Percentiles rank a stretch among this genome's conserved stretches.
These are phyloP conservation scores for Verbascum thapsus DNA, from an alignment of 257 asterid genomes.

Conservation along the genomic window DNA sequence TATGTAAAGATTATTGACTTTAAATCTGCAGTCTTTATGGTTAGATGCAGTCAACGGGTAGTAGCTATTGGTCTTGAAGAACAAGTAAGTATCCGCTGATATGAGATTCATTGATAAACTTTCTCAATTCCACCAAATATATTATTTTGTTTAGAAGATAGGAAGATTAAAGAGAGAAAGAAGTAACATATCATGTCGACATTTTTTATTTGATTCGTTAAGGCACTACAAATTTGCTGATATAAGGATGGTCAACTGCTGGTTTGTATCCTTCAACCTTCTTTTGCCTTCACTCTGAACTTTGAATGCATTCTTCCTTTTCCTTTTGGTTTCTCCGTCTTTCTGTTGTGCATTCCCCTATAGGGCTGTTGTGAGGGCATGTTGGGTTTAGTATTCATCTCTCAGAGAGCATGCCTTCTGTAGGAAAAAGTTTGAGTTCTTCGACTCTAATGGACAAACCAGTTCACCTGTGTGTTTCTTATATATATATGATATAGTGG, in stretches of 20 bases:
- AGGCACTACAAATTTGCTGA: slow-evolving; percentile 13
- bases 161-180: slow-evolving; percentile 5
- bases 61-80: slow-evolving; percentile 80
- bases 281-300: not conserved
- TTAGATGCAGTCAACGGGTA: slow-evolving; percentile 66
- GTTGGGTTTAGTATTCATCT: slow-evolving; percentile 26
- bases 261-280: slow-evolving; percentile 3
- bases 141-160: not conserved
- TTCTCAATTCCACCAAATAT: slow-evolving; percentile 2
- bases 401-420: slow-evolving; percentile 10
- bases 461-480: not conserved
- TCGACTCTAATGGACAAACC: slow-evolving; percentile 12
- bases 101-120: not conserved
- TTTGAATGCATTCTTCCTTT: not conserved
- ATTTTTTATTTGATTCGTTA: not conserved
- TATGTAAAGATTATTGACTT: slow-evolving; percentile 63
- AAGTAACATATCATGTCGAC: not conserved
- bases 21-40: slow-evolving; percentile 65
- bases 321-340: not conserved
- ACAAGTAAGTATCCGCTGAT: slow-evolving; percentile 49
- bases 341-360: not conserved
- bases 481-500: slow-evolving; percentile 9
- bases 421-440: slow-evolving; percentile 9
- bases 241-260: slow-evolving; percentile 11
- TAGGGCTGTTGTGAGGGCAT: slow-evolving; percentile 4